phyloP scores from a whole-genome alignment of 768 basidiomycete genomes.

The Leccinum olivaceopallidum region DNA sequence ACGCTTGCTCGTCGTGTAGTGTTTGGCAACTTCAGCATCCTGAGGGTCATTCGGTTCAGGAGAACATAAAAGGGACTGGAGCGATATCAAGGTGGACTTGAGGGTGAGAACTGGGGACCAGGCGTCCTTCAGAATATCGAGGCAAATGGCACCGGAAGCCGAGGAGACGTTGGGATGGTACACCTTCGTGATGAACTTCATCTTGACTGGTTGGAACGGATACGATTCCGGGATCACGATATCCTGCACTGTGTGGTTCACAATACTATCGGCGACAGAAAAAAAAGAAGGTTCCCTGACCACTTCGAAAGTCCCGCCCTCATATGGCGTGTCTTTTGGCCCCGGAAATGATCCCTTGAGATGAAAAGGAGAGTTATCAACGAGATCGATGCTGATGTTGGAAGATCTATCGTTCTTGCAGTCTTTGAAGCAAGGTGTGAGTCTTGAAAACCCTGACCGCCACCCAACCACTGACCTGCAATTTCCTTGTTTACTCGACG shows the following conservation, averaged over 20 bases:
- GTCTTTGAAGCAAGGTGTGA: conserved; percentile 46
- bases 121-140: conserved; percentile 84
- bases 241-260: conserved; percentile 50
- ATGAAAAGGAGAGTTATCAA: conserved; percentile 90
- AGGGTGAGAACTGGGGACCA: conserved; percentile 95
- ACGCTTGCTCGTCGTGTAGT: conserved; percentile 84
- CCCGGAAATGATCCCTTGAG: conserved; percentile 90
- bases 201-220: conserved; percentile 93
- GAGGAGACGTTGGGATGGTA: conserved; percentile 97
- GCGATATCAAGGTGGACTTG: conserved; percentile 93
- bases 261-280: conserved; percentile 1
- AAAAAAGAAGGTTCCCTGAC: conserved; percentile 47
- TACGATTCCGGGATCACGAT: conserved; percentile 92
- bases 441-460: conserved; percentile 8
- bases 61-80: conserved; percentile 89
- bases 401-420: conserved; percentile 95
- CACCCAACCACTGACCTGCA: conserved; percentile 48
- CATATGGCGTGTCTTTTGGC: conserved; percentile 90
- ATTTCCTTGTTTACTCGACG: conserved; percentile 96
- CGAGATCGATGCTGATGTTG: conserved; percentile 79
- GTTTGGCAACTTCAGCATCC: conserved; percentile 97
- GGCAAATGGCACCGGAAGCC: conserved; percentile 92
- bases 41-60: conserved; percentile 97
- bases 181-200: conserved; percentile 97
- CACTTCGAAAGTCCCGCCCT: conserved; percentile 89